These are phyloP conservation scores for Collybiopsis confluens DNA, from an alignment of 768 basidiomycete species.

Conservation along the genomic window DNA sequence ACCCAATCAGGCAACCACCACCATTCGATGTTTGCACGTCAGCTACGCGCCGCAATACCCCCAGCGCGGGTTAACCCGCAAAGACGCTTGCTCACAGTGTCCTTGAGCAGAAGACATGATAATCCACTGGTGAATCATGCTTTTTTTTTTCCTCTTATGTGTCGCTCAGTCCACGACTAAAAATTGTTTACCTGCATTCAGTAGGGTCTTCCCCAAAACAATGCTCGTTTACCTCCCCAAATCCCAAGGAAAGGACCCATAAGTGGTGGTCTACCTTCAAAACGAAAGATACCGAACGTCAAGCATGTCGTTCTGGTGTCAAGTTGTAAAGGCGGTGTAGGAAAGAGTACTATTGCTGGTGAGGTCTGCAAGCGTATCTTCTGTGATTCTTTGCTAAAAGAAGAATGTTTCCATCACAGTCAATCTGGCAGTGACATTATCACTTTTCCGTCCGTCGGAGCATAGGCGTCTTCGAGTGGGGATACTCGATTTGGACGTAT, in stretches of 20 bases:
- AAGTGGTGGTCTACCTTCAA: slow-evolving; percentile 45
- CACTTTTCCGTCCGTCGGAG: slow-evolving; percentile 16
- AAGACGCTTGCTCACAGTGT: slow-evolving; percentile 18
- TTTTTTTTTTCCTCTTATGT: neutral
- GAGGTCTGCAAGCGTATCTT: too few species aligned
- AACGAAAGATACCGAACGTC: slow-evolving; percentile 64
- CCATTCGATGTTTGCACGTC: too few species aligned
- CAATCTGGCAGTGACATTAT: slow-evolving; percentile 77
- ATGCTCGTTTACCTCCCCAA: slow-evolving; percentile 38
- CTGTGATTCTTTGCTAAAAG: too few species aligned
- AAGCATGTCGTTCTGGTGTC: slow-evolving; percentile 81
- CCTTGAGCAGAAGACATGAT: slow-evolving; percentile 34
- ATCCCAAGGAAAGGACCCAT: slow-evolving; percentile 43
- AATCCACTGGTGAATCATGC: slow-evolving; percentile 48
- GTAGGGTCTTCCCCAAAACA: slow-evolving; percentile 17
- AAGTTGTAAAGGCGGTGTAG: slow-evolving; percentile 94
- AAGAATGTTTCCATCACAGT: slow-evolving; percentile 49
- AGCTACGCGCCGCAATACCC: too few species aligned
- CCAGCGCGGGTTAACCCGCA: neutral
- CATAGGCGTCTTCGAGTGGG: slow-evolving; percentile 60
- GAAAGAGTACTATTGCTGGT: slow-evolving; percentile 94
- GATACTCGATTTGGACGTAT: slow-evolving; percentile 90
- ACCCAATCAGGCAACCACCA: too few species aligned
- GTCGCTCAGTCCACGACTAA: neutral
- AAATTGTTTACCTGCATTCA: neutral